These are phyloP conservation scores for Suhomyces bokatorum DNA, from an alignment of 1,139 yeast genomes.

Conservation along the genomic window DNA sequence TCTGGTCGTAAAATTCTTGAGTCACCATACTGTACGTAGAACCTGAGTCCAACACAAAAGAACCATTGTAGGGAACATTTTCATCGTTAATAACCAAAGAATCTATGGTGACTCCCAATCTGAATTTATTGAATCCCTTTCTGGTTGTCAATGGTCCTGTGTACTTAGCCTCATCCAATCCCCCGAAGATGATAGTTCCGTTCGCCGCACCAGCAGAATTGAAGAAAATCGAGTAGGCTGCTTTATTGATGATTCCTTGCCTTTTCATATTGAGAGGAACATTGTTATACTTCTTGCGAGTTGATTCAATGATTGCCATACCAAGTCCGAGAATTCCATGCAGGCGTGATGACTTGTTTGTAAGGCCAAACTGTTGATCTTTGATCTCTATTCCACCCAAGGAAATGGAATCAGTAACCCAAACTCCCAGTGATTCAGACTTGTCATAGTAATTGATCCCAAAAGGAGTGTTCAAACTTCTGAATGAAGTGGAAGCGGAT, in stretches of 20 bases:
- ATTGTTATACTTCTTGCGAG: slow-evolving; percentile 17
- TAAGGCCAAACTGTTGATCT: slow-evolving; percentile 21
- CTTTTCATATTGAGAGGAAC: slow-evolving; percentile 23
- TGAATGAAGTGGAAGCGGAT: slow-evolving; percentile 9
- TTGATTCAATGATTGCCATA: neutral
- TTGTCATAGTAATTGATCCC: slow-evolving; percentile 19
- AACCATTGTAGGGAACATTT: too few relatives aligned
- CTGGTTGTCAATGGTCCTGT: too few relatives aligned
- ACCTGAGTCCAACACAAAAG: slow-evolving; percentile 6
- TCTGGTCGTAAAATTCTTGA: neutral
- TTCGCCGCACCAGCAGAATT: too few relatives aligned
- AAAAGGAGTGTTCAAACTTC: slow-evolving; percentile 10
- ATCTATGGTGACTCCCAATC: slow-evolving; percentile 3
- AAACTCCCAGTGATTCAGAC: slow-evolving; percentile 17
- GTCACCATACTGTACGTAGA: neutral
- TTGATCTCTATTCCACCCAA: slow-evolving; percentile 15
- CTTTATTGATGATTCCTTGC: slow-evolving; percentile 20
- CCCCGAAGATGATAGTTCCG: too few relatives aligned
- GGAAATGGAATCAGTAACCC: slow-evolving; percentile 19
- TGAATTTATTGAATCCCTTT: neutral
- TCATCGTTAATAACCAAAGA: neutral
- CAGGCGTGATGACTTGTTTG: slow-evolving; percentile 14
- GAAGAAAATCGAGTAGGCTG: slow-evolving; percentile 25
- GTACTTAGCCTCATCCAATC: too few relatives aligned
- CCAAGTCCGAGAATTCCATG: slow-evolving; percentile 44